Percentiles rank a stretch among this genome's conserved stretches.
Conservation (phyloP, 202 grass and related monocot species). For the Musa balbisiana region DNA sequence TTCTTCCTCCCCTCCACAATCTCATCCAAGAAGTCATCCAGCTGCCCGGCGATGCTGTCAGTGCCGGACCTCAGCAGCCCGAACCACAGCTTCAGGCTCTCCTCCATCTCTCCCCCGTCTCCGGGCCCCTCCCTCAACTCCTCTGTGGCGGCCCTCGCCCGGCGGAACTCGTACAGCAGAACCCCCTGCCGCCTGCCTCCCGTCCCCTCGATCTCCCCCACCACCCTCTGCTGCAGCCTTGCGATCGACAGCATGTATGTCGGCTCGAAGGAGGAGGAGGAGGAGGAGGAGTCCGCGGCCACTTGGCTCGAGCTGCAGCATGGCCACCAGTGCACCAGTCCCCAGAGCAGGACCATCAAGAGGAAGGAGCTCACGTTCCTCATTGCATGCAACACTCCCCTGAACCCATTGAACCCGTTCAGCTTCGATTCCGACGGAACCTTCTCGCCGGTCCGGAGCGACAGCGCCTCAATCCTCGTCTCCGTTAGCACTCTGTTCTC, state of each 20-base stretch:
- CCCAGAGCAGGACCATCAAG: constrained; percentile 65
- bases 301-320: constrained; percentile 2
- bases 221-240: constrained; percentile 53
- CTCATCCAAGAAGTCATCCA: constrained; percentile 18
- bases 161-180: constrained; percentile 76
- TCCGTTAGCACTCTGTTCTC: constrained; percentile 70
- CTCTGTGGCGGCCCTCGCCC: constrained; percentile 38
- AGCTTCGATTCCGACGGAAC: constrained; percentile 58
- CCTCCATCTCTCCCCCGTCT: constrained; percentile 39
- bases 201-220: constrained; percentile 28
- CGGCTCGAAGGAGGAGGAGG: constrained; percentile 37
- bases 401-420: constrained; percentile 77
- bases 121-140: constrained; percentile 44
- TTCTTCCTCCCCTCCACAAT: constrained; percentile 19
- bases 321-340: constrained; percentile 53
- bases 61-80: constrained; percentile 14
- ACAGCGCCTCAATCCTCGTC: constrained; percentile 43
- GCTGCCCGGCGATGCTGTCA: not conserved
- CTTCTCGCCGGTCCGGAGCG: constrained; percentile 47
- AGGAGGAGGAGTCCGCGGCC: constrained; percentile 11
- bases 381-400: constrained; percentile 67
- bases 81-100: not conserved
- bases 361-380: constrained; percentile 59
- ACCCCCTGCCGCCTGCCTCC: constrained; percentile 27
- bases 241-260: constrained; percentile 58